Evolutionary conservation across 208 protist genomes (phyloP).

Genomic region (Crithidia brevicula): DNA sequence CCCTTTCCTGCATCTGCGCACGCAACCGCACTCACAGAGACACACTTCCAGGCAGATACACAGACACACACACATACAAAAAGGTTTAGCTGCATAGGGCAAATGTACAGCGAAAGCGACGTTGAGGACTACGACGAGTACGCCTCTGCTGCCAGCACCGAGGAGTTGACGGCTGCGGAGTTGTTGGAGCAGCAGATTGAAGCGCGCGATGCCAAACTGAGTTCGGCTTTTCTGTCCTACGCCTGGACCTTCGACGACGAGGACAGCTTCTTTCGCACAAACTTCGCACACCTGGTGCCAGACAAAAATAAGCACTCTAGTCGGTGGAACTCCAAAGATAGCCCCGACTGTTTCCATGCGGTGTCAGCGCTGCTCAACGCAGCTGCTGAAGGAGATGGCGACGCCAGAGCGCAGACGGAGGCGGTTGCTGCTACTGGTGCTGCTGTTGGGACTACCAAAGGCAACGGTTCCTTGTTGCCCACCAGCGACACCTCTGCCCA

Average conservation of each 20-base stretch:
- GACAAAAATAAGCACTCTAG: not conserved
- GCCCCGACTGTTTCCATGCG: constrained; percentile 9
- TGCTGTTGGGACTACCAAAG: too few species aligned
- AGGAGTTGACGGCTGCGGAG: not conserved
- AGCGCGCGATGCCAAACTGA: not conserved
- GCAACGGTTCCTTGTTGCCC: too few species aligned
- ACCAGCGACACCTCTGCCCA: too few species aligned
- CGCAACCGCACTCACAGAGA: too few species aligned
- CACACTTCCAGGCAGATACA: too few species aligned
- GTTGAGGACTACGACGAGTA: constrained; percentile 13
- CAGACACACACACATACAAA: not conserved
- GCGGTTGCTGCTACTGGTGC: too few species aligned
- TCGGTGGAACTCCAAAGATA: not conserved
- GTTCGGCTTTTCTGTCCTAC: constrained; percentile 8
- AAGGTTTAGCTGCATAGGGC: not conserved
- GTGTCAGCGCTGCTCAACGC: constrained; percentile 3
- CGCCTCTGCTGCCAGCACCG: not conserved
- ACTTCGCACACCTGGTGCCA: constrained; percentile 20
- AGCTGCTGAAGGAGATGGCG: not conserved
- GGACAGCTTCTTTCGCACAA: constrained; percentile 23
- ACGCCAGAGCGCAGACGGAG: too few species aligned
- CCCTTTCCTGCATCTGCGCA: too few species aligned
- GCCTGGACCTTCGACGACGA: constrained; percentile 34
- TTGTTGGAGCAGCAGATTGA: constrained; percentile 5
- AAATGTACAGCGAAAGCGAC: constrained; percentile 39